Base-by-base conservation (phyloP, 2,329 filamentous ascomycete species). In the Stemphylium lycopersici region DNA sequence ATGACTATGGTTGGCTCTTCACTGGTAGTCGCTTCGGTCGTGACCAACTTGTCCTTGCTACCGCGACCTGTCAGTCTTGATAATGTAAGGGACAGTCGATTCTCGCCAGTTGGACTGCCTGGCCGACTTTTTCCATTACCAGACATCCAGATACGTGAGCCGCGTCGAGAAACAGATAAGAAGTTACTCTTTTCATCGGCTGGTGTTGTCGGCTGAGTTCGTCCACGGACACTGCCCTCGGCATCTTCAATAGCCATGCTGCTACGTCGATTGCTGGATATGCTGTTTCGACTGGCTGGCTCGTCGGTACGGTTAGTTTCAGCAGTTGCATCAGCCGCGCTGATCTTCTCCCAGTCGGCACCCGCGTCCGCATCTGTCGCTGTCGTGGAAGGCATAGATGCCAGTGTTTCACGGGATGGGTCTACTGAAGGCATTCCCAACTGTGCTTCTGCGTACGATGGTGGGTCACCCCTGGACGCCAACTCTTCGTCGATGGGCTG, bases 401-500 rank as follows among this genome's bases (percentile, higher is more conserved):
- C 22, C n/a, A 74, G 65, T 4, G 66, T 73, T 51, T 74, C 71
- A 15, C 55, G 60, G 7, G 71, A 73, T 38, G 62, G 61, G 50
- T 59, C 68, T 43, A 58, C 46, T 3, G 65, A 62, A 2, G 63
- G 62, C 5, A 60, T 33, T 15, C 52, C 55, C 8, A 55, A 62
- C 31, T 66, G 50, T 18, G 61, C 58, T 52, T 79, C 79, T 10
- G 69, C 65, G 48, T 81, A 81, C 4, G 61, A 71, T 0, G 79
- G 79, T 32, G 78, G 73, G 44, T 73, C 69, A 15, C 72, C 69
- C 55, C 72, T 60, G 10, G 61, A 58, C 41, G 72, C 71, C n/a
- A 77, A 75, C 59, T 89, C 83, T 51, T 93, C 90, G 26, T 91
- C 85, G 67, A 96, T 91, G 0, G 93, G 93, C 26, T 96, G 84